Evolutionary conservation across 805 yeast genomes (phyloP), one percentile per base, ranked within the genome.

Genomic region (Tetrapisispora namnaoensis): DNA sequence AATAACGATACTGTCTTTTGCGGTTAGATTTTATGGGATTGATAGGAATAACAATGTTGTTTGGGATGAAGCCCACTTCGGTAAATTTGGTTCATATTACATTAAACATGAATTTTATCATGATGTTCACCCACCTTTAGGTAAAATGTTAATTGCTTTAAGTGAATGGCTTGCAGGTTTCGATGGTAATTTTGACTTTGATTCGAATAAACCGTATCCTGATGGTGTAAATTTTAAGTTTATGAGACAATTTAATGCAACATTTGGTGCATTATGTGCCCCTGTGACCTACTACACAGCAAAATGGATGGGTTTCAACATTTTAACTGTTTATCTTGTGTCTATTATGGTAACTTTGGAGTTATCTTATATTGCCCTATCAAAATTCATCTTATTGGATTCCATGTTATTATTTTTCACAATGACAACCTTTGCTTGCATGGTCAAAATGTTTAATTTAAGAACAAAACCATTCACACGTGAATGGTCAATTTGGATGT

Each of bases 31-130:
- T 66, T 82, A 86, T 70, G 72, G 76, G 53, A 83, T 91, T 56
- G 84, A 86, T 48, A 72, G 76, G 49, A 85, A 87, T 52, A 73
- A 77, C 49, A 73, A 76, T 49, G 97, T 93, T 30, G 93, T 93
- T 43, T 90, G 97, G 97, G 97, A 89, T 69, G 97, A 89, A 65
- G 97, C 96, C 38, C 96, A 90, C 71, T 91, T 91, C 67, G 99
- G 97, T 46, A 93, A 91, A 66, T 91, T 91, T 65, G 98, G 97
- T 32, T 83, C 96, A 13, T 83, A 87, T 65, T 91, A 91, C 67
- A 72, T 91, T 53, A 82, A 78, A 58, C 93, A 87, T 57, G 95
- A 87, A 60, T 88, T 86, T 64, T 91, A 90, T 67, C 95, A 87
- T 64, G 99, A 91, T 68, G 96, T 91, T 34, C 99, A 91, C 68